Evolutionary conservation across 768 basidiomycete genomes (phyloP).

Genomic region (Suillus cothurnatus): DNA sequence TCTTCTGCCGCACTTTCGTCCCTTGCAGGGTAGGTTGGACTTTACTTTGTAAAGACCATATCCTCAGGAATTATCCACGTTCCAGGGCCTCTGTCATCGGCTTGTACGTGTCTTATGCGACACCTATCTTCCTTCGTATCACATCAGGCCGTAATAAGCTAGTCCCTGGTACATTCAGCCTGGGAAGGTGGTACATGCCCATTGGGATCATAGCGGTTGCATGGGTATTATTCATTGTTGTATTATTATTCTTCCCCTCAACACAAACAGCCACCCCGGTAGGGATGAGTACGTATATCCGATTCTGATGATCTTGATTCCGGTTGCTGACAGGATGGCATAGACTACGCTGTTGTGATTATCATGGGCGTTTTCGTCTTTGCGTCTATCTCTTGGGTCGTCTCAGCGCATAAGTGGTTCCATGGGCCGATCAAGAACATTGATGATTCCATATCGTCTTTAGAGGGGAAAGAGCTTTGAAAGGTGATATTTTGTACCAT

Average conservation of each 20-base stretch:
- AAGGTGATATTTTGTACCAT: background rate
- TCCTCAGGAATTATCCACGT: conserved; percentile 2
- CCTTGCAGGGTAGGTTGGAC: conserved; percentile 57
- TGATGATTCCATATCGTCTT: conserved; percentile 22
- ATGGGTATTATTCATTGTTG: conserved; percentile 65
- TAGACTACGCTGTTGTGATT: conserved; percentile 72
- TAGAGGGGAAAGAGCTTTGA: conserved; percentile 17
- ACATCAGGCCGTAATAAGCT: conserved; percentile 65
- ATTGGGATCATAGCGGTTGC: conserved; percentile 61
- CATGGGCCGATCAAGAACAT: conserved; percentile 61
- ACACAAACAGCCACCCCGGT: conserved; percentile 40
- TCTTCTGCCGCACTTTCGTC: conserved; percentile 63
- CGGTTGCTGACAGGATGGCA: conserved; percentile 5
- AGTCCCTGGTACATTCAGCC: conserved; percentile 58
- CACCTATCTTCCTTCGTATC: conserved; percentile 70
- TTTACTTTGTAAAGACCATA: background rate
- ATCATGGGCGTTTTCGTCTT: conserved; percentile 67
- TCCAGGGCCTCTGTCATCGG: conserved; percentile 71
- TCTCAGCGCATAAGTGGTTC: conserved; percentile 75
- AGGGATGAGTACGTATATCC: conserved; percentile 56
- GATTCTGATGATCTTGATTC: background rate
- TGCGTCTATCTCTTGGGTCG: conserved; percentile 61
- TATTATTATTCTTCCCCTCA: conserved; percentile 61
- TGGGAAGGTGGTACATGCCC: conserved; percentile 63
- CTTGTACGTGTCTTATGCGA: conserved; percentile 63